phyloP scores from a whole-genome alignment of 2,329 filamentous ascomycete genomes.

The Elsinoe perseae region DNA sequence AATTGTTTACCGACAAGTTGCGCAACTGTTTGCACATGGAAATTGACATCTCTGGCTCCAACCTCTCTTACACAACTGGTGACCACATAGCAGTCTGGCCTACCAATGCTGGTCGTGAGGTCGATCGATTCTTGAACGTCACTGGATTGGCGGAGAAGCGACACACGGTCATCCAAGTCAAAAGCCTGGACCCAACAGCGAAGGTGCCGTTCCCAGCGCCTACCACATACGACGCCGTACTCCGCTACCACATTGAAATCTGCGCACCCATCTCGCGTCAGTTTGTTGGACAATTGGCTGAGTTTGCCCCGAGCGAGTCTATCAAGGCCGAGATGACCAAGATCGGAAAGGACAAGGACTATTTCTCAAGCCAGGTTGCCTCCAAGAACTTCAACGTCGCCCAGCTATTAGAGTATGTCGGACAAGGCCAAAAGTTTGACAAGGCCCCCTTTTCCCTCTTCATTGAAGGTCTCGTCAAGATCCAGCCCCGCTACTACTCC shows the following conservation, averaged over 20 bases:
- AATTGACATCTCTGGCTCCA: slow-evolving; percentile 81
- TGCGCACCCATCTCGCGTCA: slow-evolving; percentile 93
- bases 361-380: slow-evolving; percentile 80
- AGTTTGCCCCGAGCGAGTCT: slow-evolving; percentile 79
- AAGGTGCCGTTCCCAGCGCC: slow-evolving; percentile 97
- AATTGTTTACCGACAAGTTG: slow-evolving; percentile 82
- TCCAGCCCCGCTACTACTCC: slow-evolving; percentile 97
- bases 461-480: slow-evolving; percentile 86
- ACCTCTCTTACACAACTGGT: slow-evolving; percentile 87
- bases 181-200: slow-evolving; percentile 85
- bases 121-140: slow-evolving; percentile 77
- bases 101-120: slow-evolving; percentile 85
- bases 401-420: slow-evolving; percentile 66
- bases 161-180: slow-evolving; percentile 76
- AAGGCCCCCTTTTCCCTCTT: slow-evolving; percentile 88
- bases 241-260: slow-evolving; percentile 95
- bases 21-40: slow-evolving; percentile 97
- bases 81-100: slow-evolving; percentile 98
- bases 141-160: slow-evolving; percentile 70
- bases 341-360: slow-evolving; percentile 87
- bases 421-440: slow-evolving; percentile 67
- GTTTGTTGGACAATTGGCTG: slow-evolving; percentile 76
- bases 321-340: slow-evolving; percentile 82
- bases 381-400: slow-evolving; percentile 82
- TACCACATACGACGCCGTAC: slow-evolving; percentile 88